Base-by-base conservation (phyloP, 1,284 basidiomycete species). In the Leccinum pachyderme region DNA sequence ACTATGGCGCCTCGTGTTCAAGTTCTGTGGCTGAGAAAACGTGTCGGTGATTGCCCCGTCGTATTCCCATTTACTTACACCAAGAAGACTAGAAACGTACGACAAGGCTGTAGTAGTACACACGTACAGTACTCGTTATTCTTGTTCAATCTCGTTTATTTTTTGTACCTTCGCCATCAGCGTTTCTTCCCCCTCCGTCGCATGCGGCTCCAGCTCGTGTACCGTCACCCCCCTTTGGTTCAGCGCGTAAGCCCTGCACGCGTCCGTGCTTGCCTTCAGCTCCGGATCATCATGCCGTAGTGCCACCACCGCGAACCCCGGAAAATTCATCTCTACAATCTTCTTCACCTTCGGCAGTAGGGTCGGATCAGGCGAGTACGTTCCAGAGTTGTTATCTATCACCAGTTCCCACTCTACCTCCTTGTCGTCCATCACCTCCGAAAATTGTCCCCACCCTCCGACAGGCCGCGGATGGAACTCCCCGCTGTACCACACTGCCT, bases 301-400 rank as follows among this genome's bases (percentile, higher is more conserved):
- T 28, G 81, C 82, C 51, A 78, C 66, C 29, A 92, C 76, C 37
- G 66, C 71, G 54, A 91, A 76, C 4, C 84, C 84, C 13, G 80
- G 75, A 65, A 92, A 89, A 66, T 92, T 91, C 61, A 79, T 77
- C 70, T 87, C 81, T 52, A 89, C 64, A 18, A 86, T 68, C 57
- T 71, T 75, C 67, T 81, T 79, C 57, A 89, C 65, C 50, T 74
- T 66, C 2, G 82, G 81, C 7, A 90, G 70, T 60, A 88, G 61
- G 54, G 59, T 69, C 58, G 78, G 75, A 66, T 87, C 81, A 3
- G 88, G 87, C 18, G 84, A 77, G 64, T 89, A 89, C 49, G 87
- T 90, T 37, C 87, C 87, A 57, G 82, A 86, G 65, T 89, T 88
- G 63, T 90, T 90, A 67, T 90, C 87, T 62, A 90, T 79, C 51